A percentile compares a stretch with the other conserved stretches of the same genome.
Evolutionary conservation across 106 monocot genomes (phyloP).

Genomic region (Gastrodia elata): DNA sequence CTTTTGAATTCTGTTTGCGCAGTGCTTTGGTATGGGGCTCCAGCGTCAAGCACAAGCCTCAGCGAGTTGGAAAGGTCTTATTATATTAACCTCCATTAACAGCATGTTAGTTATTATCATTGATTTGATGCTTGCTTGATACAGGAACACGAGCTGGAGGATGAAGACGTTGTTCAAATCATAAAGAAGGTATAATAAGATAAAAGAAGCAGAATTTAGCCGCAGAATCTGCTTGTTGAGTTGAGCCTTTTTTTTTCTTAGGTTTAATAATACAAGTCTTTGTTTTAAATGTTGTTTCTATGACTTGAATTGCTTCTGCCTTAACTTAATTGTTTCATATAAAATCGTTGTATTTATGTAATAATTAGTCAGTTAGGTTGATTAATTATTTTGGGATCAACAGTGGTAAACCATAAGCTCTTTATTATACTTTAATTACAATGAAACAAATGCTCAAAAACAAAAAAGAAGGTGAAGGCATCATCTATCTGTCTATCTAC

Average conservation of each 20-base stretch:
- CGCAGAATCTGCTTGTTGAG: background rate
- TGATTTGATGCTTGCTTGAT: slow-evolving; percentile 2
- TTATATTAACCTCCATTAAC: too few species aligned
- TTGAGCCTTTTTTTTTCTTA: too few species aligned
- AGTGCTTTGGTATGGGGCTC: slow-evolving; percentile 99
- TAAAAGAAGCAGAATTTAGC: background rate
- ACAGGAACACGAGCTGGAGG: slow-evolving; percentile 95
- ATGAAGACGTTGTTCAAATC: slow-evolving; percentile 98
- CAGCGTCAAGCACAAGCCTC: slow-evolving; percentile 92
- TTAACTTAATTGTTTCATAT: too few species aligned
- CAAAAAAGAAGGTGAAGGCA: background rate
- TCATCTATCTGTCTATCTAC: too few species aligned
- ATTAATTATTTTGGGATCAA: too few species aligned
- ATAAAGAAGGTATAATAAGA: slow-evolving; percentile 71
- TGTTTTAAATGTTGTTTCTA: too few species aligned
- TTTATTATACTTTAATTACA: background rate
- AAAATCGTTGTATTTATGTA: too few species aligned
- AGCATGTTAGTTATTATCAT: too few species aligned
- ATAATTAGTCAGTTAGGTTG: too few species aligned
- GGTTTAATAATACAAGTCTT: too few species aligned
- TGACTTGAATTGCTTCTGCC: too few species aligned
- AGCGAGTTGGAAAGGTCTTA: slow-evolving; percentile 82
- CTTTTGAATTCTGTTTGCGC: slow-evolving; percentile 14
- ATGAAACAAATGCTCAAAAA: background rate
- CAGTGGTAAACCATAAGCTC: too few species aligned